These are phyloP conservation scores for Pythium dissotocum DNA, from an alignment of 352 stramenopile species.

Conservation along the genomic window DNA sequence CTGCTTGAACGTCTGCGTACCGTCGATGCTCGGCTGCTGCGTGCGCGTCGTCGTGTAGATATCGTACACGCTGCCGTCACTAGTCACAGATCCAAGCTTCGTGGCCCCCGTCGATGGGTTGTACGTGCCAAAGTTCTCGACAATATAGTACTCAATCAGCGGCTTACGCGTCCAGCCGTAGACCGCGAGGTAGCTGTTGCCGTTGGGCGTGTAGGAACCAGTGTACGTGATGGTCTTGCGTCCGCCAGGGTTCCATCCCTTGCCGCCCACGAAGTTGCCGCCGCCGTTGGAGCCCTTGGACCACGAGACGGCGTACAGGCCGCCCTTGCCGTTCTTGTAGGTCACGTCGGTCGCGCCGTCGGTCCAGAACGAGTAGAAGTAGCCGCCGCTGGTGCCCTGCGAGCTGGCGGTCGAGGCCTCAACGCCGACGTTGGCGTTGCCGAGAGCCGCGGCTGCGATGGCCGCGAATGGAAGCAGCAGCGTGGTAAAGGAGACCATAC, in stretches of 20 bases:
- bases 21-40: slow-evolving; percentile 18
- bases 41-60: slow-evolving; percentile 17
- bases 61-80: slow-evolving; percentile 14
- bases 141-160: slow-evolving; percentile 20
- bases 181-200: slow-evolving; percentile 14
- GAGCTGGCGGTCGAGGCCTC: background rate
- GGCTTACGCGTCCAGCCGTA: slow-evolving; percentile 17
- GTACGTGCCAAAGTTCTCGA: slow-evolving; percentile 18
- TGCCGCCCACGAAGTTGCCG: slow-evolving; percentile 10
- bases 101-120: slow-evolving; percentile 14
- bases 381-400: slow-evolving; percentile 3
- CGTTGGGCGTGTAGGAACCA: slow-evolving; percentile 6
- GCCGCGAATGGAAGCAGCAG: too few relatives aligned
- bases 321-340: slow-evolving; percentile 13
- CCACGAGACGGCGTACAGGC: slow-evolving; percentile 10
- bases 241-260: slow-evolving; percentile 12
- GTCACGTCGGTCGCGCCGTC: background rate
- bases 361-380: slow-evolving; percentile 18
- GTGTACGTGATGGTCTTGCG: slow-evolving; percentile 2
- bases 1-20: slow-evolving; percentile 16
- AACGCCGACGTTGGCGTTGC: too few relatives aligned
- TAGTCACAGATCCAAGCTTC: slow-evolving; percentile 5
- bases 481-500: too few relatives aligned
- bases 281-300: slow-evolving; percentile 1
- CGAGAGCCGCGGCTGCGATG: too few relatives aligned